phyloP scores from a whole-genome alignment of 805 yeast species.

The Dipodascopsis uninucleata region DNA sequence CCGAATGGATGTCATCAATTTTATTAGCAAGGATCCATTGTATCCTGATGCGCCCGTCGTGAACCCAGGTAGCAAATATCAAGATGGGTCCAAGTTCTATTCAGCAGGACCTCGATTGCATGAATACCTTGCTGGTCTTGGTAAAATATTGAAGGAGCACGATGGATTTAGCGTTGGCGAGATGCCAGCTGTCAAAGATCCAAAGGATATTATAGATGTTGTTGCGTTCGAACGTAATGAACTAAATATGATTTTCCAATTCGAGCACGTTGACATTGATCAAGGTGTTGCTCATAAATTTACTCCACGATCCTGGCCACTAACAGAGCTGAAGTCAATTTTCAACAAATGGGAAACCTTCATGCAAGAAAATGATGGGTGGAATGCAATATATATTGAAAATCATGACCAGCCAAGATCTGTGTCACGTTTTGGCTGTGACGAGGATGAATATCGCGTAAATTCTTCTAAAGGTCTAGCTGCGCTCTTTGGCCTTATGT shows the following conservation, averaged over 20 bases:
- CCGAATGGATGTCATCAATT: slow-evolving; percentile 54
- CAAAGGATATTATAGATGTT: slow-evolving; percentile 22
- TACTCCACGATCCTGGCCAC: slow-evolving; percentile 6
- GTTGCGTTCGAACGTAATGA: slow-evolving; percentile 31
- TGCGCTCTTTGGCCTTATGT: slow-evolving; percentile 44
- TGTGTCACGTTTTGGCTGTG: slow-evolving; percentile 51
- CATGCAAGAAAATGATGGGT: slow-evolving; percentile 51
- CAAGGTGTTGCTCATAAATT: slow-evolving; percentile 16
- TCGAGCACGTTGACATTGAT: slow-evolving; percentile 27
- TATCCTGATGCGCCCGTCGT: slow-evolving; percentile 50
- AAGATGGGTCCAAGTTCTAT: slow-evolving; percentile 42
- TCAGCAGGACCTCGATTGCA: slow-evolving; percentile 55
- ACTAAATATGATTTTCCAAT: slow-evolving; percentile 33
- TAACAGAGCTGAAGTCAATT: slow-evolving; percentile 18
- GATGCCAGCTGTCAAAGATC: slow-evolving; percentile 44
- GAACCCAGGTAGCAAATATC: slow-evolving; percentile 40
- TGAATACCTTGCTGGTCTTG: slow-evolving; percentile 55
- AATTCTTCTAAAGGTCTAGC: slow-evolving; percentile 50
- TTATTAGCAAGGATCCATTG: slow-evolving; percentile 48
- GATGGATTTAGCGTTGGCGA: slow-evolving; percentile 60
- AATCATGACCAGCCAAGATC: slow-evolving; percentile 60
- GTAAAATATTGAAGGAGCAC: slow-evolving; percentile 44
- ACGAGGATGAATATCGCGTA: slow-evolving; percentile 37
- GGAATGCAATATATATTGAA: slow-evolving; percentile 55
- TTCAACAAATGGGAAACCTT: slow-evolving; percentile 32